Conservation (phyloP, 164 flowering plant genomes). For the Santalum album region DNA sequence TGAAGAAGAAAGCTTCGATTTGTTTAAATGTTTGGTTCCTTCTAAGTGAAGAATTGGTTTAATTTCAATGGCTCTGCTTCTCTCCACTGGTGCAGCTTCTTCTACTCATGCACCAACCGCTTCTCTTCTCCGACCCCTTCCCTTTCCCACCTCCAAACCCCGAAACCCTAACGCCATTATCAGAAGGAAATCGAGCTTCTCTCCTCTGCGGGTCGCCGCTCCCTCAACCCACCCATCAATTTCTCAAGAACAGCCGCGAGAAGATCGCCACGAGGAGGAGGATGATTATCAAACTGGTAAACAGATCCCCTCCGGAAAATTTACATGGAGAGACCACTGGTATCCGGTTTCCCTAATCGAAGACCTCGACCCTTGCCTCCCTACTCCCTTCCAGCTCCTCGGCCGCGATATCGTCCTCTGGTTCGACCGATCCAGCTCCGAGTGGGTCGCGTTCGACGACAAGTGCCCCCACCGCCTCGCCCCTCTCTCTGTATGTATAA, state of each 20-base stretch:
- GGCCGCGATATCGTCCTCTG: conserved; percentile 86
- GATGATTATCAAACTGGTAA: conserved; percentile 17
- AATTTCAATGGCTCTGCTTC: too few species aligned
- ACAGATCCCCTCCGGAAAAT: conserved; percentile 33
- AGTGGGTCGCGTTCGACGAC: conserved; percentile 90
- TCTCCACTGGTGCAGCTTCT: too few species aligned
- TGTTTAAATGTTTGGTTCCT: too few species aligned
- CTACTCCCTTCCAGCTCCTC: conserved; percentile 89
- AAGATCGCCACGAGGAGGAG: neutral
- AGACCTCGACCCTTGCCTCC: conserved; percentile 61
- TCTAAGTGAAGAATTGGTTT: too few species aligned
- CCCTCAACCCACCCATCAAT: conserved; percentile 32
- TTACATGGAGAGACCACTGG: conserved; percentile 94
- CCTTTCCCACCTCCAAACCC: neutral
- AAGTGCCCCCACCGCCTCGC: conserved; percentile 94
- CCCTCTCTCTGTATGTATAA: conserved; percentile 65
- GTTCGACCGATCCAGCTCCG: conserved; percentile 43
- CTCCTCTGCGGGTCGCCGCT: conserved; percentile 43
- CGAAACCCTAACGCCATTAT: neutral
- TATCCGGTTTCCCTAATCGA: conserved; percentile 89
- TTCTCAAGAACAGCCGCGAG: conserved; percentile 4
- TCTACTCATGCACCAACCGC: neutral
- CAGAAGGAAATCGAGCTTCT: neutral
- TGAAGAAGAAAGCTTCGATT: too few species aligned
- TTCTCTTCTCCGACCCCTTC: conserved; percentile 1